Conservation (phyloP, 106 monocot genomes). For the Amphibolis antarctica region DNA sequence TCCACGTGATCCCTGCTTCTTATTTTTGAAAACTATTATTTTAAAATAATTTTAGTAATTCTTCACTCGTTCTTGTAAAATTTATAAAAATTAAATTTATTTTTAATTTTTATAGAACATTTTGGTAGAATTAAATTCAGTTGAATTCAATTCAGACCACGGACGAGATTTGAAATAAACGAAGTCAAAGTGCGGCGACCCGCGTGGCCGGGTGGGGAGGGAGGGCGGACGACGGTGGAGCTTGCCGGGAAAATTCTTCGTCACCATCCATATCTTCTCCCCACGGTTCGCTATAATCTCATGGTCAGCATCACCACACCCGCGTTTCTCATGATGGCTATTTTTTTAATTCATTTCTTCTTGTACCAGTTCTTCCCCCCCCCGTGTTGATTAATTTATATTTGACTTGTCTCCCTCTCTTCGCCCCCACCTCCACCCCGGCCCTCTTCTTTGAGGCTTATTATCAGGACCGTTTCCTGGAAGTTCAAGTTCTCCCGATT, state of each 20-base stretch:
- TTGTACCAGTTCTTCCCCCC: neutral
- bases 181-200: neutral
- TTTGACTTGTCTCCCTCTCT: constrained; percentile 1
- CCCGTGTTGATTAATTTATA: neutral
- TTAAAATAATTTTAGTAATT: no score
- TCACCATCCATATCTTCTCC: neutral
- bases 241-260: neutral
- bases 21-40: no score
- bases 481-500: neutral
- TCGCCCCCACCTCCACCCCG: neutral
- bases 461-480: neutral
- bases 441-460: neutral
- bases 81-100: no score
- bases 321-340: no score
- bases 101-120: no score
- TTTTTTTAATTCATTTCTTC: neutral
- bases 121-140: no score
- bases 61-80: no score
- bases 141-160: no score
- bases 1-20: no score
- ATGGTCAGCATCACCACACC: no score
- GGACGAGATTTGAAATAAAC: neutral
- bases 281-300: neutral
- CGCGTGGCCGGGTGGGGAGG: neutral
- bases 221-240: neutral